phyloP scores from a whole-genome alignment of 345 rosid species.

The Clausena lansium region DNA sequence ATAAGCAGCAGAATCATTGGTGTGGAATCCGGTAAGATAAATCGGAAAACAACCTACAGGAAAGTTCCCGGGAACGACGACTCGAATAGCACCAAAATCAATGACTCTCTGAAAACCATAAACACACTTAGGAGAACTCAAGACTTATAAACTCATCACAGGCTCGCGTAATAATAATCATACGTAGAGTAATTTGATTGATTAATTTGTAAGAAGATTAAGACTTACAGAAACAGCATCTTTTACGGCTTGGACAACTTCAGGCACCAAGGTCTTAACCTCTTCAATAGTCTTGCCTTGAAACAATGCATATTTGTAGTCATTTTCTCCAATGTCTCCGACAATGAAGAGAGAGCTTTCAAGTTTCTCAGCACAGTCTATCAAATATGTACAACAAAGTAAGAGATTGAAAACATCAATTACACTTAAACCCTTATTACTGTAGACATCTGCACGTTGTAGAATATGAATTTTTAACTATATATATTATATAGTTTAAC shows the following conservation, averaged over 20 bases:
- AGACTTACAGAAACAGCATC: slow-evolving; percentile 17
- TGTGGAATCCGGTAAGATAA: background rate
- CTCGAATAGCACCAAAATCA: background rate
- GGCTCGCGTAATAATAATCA: too few species aligned
- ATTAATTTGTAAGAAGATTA: too few species aligned
- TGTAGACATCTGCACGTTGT: too few species aligned
- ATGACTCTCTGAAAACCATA: slow-evolving; percentile 12
- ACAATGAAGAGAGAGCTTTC: slow-evolving; percentile 28
- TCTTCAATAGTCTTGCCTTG: slow-evolving; percentile 23
- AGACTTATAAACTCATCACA: too few species aligned
- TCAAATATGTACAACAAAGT: background rate
- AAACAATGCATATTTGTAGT: slow-evolving; percentile 31
- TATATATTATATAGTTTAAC: too few species aligned
- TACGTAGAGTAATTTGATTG: too few species aligned
- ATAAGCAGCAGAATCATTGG: slow-evolving; percentile 9
- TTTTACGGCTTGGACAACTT: slow-evolving; percentile 33
- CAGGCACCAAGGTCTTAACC: slow-evolving; percentile 26
- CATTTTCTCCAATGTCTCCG: slow-evolving; percentile 41
- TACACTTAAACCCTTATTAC: too few species aligned
- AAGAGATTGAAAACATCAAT: too few species aligned
- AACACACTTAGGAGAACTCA: background rate
- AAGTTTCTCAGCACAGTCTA: slow-evolving; percentile 20
- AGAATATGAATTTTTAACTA: too few species aligned
- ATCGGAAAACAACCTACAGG: slow-evolving; percentile 13
- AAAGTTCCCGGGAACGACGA: slow-evolving; percentile 19